Evolutionary conservation across 2,329 filamentous ascomycete species (phyloP), one percentile per base, ranked within the genome.

Genomic region (Cladosporium halotolerans): DNA sequence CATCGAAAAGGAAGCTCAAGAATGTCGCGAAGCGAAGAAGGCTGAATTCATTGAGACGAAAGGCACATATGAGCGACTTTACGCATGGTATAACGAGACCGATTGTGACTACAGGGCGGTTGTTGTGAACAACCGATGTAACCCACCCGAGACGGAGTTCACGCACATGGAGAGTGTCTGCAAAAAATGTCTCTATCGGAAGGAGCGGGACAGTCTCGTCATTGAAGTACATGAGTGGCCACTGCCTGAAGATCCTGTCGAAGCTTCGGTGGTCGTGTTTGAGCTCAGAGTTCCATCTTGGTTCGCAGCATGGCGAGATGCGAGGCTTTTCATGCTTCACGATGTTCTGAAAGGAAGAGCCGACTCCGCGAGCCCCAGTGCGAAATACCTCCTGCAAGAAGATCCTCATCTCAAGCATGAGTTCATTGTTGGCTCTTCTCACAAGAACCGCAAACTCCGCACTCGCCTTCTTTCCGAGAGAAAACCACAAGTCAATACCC

Each of bases 201-300:
- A 67, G 4, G 31, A 62, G 18, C 66, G 70, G 0, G 70, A 66
- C 1, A 60, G 65, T 1, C 68, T 81, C 14, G 61, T 55, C 9
- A 81, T 83, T 16, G 8, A 56, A 1, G 63, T 76, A 2, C 72
- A 78, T 40, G 80, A 83, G 58, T 68, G 76, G 48, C 76, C 73
- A 1, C 66, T 83, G 0, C 79, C 79, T 2, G 38, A 47, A 0
- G 53, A 68, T 2, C 44, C 61, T 0, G 55, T 63, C 2, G 59
- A 70, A 9, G 68, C 67, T n/a, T 73, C 75, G 32, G 70, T 69
- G 0, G 65, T 79, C 0, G 57, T 83, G 0, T 81, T 83, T 47
- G 81, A 84, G 56, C 63, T 83, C 1, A 55, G 50, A 0, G 68
- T 71, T 18, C 80, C 81, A 0, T 32, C 58, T 3, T 66, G 66